Conservation (phyloP, 306 rosid species). For the Quercus glauca region DNA sequence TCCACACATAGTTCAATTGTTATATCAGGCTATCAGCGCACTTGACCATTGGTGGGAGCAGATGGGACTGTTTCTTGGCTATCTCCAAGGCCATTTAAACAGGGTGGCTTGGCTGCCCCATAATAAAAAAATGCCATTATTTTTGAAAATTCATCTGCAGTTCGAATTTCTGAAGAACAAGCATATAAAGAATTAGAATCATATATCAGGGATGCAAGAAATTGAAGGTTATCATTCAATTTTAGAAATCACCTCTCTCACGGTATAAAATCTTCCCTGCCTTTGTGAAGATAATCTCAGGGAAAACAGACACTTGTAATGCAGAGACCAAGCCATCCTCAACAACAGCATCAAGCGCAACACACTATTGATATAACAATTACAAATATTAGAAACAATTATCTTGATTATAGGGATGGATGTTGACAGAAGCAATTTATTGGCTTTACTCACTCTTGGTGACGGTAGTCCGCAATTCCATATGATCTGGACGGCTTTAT, state of each 20-base stretch:
- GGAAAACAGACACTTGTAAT: slow-evolving; percentile 68
- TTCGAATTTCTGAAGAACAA: slow-evolving; percentile 52
- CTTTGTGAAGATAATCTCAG: slow-evolving; percentile 78
- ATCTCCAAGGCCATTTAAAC: slow-evolving; percentile 40
- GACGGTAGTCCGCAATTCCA: slow-evolving; percentile 95
- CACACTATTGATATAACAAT: slow-evolving; percentile 45
- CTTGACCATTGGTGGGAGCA: slow-evolving; percentile 31
- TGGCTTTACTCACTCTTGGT: slow-evolving; percentile 69
- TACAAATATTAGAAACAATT: slow-evolving; percentile 9
- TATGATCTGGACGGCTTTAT: slow-evolving; percentile 79
- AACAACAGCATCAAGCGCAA: slow-evolving; percentile 83
- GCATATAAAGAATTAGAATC: slow-evolving; percentile 5
- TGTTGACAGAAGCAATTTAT: slow-evolving; percentile 1
- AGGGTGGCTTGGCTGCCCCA: slow-evolving; percentile 77
- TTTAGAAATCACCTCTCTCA: slow-evolving; percentile 54
- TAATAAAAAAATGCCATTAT: slow-evolving; percentile 85
- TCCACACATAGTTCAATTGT: background rate
- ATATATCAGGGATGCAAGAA: slow-evolving; percentile 5
- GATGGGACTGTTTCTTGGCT: slow-evolving; percentile 65
- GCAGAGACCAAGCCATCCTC: slow-evolving; percentile 73
- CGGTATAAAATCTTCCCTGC: slow-evolving; percentile 86
- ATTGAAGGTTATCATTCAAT: background rate
- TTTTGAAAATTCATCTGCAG: slow-evolving; percentile 81
- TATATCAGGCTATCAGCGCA: slow-evolving; percentile 32
- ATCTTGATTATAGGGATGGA: background rate